Conservation (phyloP, 2,329 filamentous ascomycete genomes). For the Colletotrichum sp. region DNA sequence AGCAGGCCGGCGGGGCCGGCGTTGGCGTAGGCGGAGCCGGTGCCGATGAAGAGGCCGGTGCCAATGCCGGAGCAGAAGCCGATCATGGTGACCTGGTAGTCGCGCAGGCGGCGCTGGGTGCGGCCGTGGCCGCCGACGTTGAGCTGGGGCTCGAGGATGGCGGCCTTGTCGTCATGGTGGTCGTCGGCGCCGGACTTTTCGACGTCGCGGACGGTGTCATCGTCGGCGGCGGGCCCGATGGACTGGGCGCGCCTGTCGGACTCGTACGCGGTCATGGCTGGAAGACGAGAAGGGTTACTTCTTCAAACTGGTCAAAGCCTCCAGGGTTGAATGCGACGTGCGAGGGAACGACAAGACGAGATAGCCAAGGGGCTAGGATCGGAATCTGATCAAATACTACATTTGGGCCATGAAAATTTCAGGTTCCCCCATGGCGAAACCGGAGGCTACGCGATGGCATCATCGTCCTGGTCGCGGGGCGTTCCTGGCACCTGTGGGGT, state of each 20-base stretch:
- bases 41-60: conserved; percentile 52
- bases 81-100: conserved; percentile 57
- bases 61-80: conserved; percentile 51
- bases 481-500: conserved; percentile 1
- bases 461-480: conserved; percentile 7
- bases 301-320: too few species aligned
- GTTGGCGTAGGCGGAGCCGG: conserved; percentile 41
- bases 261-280: conserved; percentile 15
- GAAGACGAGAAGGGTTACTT: too few species aligned
- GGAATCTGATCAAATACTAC: not conserved
- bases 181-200: not conserved
- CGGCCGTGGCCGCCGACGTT: conserved; percentile 20
- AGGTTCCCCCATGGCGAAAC: not conserved
- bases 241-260: not conserved
- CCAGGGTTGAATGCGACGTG: not conserved
- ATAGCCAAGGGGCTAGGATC: not conserved
- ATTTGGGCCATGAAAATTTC: not conserved
- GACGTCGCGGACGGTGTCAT: conserved; percentile 2
- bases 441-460: conserved; percentile 14
- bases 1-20: conserved; percentile 50
- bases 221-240: conserved; percentile 2
- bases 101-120: conserved; percentile 21
- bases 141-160: conserved; percentile 18
- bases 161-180: conserved; percentile 9
- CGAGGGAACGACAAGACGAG: not conserved